A percentile compares a stretch with the other conserved stretches of the same genome.
phyloP scores from a whole-genome alignment of 2,329 filamentous ascomycete species.

The Akanthomyces dipterigenus region DNA sequence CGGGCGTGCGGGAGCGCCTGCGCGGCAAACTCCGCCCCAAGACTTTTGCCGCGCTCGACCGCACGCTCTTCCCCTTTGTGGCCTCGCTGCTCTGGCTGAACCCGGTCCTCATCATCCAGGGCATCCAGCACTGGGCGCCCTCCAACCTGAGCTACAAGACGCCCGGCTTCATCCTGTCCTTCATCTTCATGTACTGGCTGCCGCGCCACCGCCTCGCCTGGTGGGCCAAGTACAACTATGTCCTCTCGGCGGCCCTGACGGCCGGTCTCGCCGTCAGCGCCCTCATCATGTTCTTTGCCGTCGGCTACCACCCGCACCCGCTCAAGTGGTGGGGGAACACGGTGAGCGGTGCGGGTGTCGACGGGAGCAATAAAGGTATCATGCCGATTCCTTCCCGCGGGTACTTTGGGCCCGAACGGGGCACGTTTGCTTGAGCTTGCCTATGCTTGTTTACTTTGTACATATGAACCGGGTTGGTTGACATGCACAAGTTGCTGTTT shows the following conservation, averaged over 20 bases:
- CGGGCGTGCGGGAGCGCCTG: conserved; percentile 26
- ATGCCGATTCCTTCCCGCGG: conserved; percentile 19
- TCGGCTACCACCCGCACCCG: conserved; percentile 28
- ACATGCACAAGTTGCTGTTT: background rate
- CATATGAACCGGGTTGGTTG: background rate
- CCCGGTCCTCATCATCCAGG: conserved; percentile 34
- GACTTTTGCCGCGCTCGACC: conserved; percentile 28
- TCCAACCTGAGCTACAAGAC: conserved; percentile 38
- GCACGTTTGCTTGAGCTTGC: conserved; percentile 14
- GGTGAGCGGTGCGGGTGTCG: conserved; percentile 14
- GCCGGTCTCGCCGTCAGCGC: conserved; percentile 36
- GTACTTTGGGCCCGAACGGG: conserved; percentile 23
- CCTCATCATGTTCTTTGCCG: conserved; percentile 37
- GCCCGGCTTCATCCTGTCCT: conserved; percentile 33
- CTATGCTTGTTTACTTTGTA: background rate
- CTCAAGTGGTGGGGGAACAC: conserved; percentile 40
- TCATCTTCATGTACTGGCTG: conserved; percentile 37
- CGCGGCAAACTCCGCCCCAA: conserved; percentile 22
- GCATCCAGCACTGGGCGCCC: conserved; percentile 37
- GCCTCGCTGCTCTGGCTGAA: conserved; percentile 35
- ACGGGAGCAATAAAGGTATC: conserved; percentile 18
- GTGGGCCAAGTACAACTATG: conserved; percentile 43
- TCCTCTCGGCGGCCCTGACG: conserved; percentile 35
- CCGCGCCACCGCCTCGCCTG: conserved; percentile 32
- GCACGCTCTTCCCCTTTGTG: conserved; percentile 30